Base-by-base conservation (phyloP, 371 early-diverging fungal species). In the Parasitella parasitica region DNA sequence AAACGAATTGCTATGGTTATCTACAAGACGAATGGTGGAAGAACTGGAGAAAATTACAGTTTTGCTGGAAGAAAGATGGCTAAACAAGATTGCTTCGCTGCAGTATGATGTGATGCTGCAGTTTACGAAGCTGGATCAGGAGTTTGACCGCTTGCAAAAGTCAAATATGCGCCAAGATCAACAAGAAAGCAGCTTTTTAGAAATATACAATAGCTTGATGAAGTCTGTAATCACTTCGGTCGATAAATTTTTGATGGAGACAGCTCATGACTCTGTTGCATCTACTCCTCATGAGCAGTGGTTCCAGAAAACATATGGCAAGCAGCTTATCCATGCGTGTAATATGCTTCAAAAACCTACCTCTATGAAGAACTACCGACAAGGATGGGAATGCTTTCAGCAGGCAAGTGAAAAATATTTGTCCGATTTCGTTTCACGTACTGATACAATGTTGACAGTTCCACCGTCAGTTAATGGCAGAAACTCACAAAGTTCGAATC, bases 51-150 rank as follows among this genome's bases (percentile, higher is more conserved):
- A 86, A 37, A 77, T 92, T 3, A 90, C 95, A 0, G 91, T 94
- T 11, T 66, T 94, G 2, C 88, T 91, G 86, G 94, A 94, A 63
- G 95, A 94, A 63, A 67, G 75, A n/a, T 92, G 93, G 91, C 64
- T 85, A 20, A 83, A 90, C 57, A 81, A 80, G 67, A 85, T 94
- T 32, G 78, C 81, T n/a, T 72, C 79, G 0, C 39, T 92, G n/a
- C 82, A 89, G 22, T 71, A 74, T 43, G 91, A 91, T 43, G 76
- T 85, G 0, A 74, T 76, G 60, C 80, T 75, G 49, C 72, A 86
- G 22, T 69, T 87, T 15, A 72, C 81, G 37, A 82, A 84, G 24
- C 69, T 91, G 4, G 78, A 84, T 26, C 73, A 76, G 24, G 91
- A 89, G 57, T 36, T 71, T 12, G 61, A 57, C 6, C 79, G 86